Conservation (phyloP, 2,329 filamentous ascomycete genomes). For the Penicillium digitatum region DNA sequence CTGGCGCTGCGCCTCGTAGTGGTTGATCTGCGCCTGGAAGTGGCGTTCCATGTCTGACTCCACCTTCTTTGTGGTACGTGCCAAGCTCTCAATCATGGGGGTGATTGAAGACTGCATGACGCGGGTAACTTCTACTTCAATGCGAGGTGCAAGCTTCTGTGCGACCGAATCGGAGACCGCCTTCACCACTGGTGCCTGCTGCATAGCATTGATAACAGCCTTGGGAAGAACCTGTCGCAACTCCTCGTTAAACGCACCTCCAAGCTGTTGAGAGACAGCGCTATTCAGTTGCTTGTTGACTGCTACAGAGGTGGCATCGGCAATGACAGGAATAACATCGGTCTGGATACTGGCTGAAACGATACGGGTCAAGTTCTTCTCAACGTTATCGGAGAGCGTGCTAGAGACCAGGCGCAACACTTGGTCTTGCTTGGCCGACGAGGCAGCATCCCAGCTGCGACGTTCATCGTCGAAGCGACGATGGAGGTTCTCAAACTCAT, state of each 20-base stretch:
- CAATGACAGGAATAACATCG: conserved; percentile 70
- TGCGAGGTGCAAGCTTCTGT: conserved; percentile 60
- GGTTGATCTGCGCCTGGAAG: conserved; percentile 50
- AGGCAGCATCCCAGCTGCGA: conserved; percentile 59
- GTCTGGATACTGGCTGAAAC: conserved; percentile 71
- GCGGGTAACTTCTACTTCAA: conserved; percentile 66
- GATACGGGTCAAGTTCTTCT: conserved; percentile 72
- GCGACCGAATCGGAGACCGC: conserved; percentile 68
- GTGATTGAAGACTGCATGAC: conserved; percentile 61
- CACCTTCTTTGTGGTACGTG: conserved; percentile 65
- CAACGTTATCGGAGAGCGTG: conserved; percentile 66
- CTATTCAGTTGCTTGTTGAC: conserved; percentile 68
- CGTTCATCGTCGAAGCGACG: conserved; percentile 66
- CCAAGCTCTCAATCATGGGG: conserved; percentile 62
- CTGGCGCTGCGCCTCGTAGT: conserved; percentile 50
- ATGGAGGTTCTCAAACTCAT: conserved; percentile 55
- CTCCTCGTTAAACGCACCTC: conserved; percentile 66
- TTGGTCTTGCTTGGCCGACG: conserved; percentile 64
- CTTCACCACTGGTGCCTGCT: conserved; percentile 69
- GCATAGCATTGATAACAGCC: conserved; percentile 63
- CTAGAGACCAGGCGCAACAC: conserved; percentile 65
- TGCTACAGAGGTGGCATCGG: conserved; percentile 62
- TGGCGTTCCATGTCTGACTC: conserved; percentile 64
- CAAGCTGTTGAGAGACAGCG: conserved; percentile 63
- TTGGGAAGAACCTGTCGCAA: conserved; percentile 66